These are phyloP conservation scores for Mucuna pruriens DNA, from an alignment of 306 rosid genomes.

Conservation along the genomic window DNA sequence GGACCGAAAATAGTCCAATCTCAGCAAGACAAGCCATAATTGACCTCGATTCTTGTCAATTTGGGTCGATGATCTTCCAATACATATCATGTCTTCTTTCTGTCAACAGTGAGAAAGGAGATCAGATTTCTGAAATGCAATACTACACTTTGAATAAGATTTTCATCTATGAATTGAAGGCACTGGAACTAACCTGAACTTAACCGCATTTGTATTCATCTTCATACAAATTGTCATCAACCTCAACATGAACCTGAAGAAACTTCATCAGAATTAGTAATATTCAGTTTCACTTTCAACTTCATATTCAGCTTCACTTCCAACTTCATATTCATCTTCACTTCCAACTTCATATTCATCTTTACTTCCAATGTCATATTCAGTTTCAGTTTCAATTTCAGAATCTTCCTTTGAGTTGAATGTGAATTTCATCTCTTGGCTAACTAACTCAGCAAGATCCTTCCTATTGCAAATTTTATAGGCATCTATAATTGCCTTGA, in stretches of 20 bases:
- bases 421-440: slow-evolving; percentile 61
- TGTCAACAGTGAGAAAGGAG: slow-evolving; percentile 43
- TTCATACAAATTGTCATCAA: slow-evolving; percentile 37
- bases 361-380: slow-evolving; percentile 36
- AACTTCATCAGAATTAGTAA: slow-evolving; percentile 38
- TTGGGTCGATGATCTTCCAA: slow-evolving; percentile 49
- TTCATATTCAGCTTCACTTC: slow-evolving; percentile 37
- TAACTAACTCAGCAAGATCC: slow-evolving; percentile 69
- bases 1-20: slow-evolving; percentile 54
- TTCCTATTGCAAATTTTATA: slow-evolving; percentile 61
- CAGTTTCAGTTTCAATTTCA: slow-evolving; percentile 44
- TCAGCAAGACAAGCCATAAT: slow-evolving; percentile 44
- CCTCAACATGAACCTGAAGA: slow-evolving; percentile 5
- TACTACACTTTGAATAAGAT: background rate
- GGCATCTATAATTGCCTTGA: slow-evolving; percentile 70
- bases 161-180: slow-evolving; percentile 11
- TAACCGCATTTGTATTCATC: slow-evolving; percentile 45
- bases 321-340: slow-evolving; percentile 37
- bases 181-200: slow-evolving; percentile 53
- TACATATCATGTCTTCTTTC: slow-evolving; percentile 40
- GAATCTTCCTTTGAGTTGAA: slow-evolving; percentile 37
- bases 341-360: slow-evolving; percentile 28
- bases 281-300: slow-evolving; percentile 36
- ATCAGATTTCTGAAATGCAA: slow-evolving; percentile 31
- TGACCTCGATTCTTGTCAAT: slow-evolving; percentile 42